Base-by-base conservation (phyloP, 352 stramenopile species). In the Phytophthora macrochlamydospora region DNA sequence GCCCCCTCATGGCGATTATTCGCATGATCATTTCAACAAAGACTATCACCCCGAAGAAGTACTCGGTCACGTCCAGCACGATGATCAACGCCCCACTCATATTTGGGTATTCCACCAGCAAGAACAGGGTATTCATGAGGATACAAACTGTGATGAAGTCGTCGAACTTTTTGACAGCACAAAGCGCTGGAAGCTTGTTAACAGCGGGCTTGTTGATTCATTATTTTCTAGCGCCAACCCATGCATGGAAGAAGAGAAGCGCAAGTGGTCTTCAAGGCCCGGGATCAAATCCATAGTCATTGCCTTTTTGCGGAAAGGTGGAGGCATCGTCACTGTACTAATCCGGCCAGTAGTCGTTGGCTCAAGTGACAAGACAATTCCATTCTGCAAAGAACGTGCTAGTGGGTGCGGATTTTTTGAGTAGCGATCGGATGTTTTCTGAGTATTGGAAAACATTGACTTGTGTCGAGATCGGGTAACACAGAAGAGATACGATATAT, bases 151-250 rank as follows among this genome's bases (percentile, higher is more conserved):
- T 93, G 48, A 93, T 78, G 14, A 72, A 71, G 58, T 92, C 81
- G 48, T 91, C 85, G 37, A 91, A 93, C n/a, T 68, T 79, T 63
- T 92, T 91, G 83, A 92, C 28, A 92, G 65, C 31, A 93, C 83
- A 13, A 86, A 59, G 1, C 66, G 70, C 44, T 90, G 79, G 42
- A 84, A 83, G 4, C 44, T 65, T 0, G 68, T 35, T 55, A 75
- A 78, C 30, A 56, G 48, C 0, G 56, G 59, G 24, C 18, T 74
- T 0, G 67, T 66, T 1, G 56, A 45, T 7, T 28, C 5, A 4
- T 62, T 59, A 43, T 73, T 75, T 35, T 38, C 13, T 52, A 79
- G 60, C 37, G 76, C 56, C 7, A 79, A 56, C 9, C 62, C 71
- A 31, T 76, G 61, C 7, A 55, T 79, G 1, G 67, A 79, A 1